Evolutionary conservation across 2,329 filamentous ascomycete genomes (phyloP).

Genomic region (Colletotrichum endophyticum): DNA sequence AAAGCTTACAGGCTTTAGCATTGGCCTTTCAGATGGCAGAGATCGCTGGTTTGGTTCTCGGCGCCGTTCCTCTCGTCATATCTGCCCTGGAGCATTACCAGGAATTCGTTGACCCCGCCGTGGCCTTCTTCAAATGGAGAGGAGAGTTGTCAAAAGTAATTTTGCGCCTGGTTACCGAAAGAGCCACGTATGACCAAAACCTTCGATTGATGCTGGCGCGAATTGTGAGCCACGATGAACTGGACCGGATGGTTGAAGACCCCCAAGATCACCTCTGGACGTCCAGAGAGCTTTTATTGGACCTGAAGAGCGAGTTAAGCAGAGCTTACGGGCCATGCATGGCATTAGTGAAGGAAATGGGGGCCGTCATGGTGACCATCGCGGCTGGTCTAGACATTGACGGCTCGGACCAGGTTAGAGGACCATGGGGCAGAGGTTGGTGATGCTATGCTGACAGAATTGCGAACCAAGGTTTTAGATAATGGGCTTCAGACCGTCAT

Average conservation of each 20-base stretch:
- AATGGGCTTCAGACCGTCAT: background rate
- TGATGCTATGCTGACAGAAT: background rate
- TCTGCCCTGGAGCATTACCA: constrained; percentile 23
- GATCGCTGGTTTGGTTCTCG: constrained; percentile 26
- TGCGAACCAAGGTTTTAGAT: background rate
- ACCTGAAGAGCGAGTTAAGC: background rate
- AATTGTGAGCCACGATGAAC: too few species aligned
- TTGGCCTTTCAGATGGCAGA: constrained; percentile 3
- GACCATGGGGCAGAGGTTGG: background rate
- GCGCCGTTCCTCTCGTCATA: constrained; percentile 24
- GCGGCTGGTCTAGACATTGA: background rate
- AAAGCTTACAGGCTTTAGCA: background rate
- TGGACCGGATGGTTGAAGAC: too few species aligned
- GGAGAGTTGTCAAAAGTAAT: background rate
- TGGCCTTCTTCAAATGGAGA: background rate
- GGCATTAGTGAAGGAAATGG: background rate
- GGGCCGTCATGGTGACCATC: background rate
- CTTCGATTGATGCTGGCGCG: background rate
- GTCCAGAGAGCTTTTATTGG: background rate
- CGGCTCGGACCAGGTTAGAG: background rate
- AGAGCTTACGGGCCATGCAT: background rate
- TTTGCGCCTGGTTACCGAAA: background rate
- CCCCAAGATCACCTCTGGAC: too few species aligned
- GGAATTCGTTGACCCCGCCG: background rate
- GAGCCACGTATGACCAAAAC: background rate